Percentiles rank a stretch among this genome's conserved stretches.
These are phyloP conservation scores for Penicillium bialowiezense DNA, from an alignment of 495 filamentous ascomycete genomes.

Conservation along the genomic window DNA sequence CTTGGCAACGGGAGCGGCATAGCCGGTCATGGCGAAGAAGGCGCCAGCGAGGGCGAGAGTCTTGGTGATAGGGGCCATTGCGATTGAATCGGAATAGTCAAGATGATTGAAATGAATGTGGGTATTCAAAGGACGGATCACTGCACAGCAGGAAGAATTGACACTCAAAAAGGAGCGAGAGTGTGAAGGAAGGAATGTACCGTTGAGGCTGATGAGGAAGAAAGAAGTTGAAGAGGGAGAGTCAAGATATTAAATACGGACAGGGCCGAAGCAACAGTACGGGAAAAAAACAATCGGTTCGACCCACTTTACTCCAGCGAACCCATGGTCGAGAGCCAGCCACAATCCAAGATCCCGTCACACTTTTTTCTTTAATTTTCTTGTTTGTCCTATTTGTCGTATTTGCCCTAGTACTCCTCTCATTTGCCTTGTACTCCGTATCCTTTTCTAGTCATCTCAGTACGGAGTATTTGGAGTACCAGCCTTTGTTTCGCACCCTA, in stretches of 20 bases:
- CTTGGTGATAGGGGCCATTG: conserved; percentile 45
- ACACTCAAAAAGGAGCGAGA: conserved; percentile 27
- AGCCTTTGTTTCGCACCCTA: no score
- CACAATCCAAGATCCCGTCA: background rate
- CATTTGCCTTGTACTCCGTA: no score
- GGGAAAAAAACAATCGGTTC: background rate
- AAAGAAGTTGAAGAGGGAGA: conserved; percentile 4
- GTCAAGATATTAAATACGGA: conserved; percentile 5
- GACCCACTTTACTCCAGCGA: background rate
- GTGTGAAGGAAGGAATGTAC: conserved; percentile 18
- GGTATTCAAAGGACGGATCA: conserved; percentile 20
- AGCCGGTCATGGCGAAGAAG: conserved; percentile 34
- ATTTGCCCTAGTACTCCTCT: no score
- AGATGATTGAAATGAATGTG: conserved; percentile 8
- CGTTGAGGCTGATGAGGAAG: conserved; percentile 9
- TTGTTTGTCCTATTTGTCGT: no score
- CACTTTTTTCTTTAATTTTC: background rate
- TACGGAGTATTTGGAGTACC: no score
- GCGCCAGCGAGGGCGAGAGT: conserved; percentile 41
- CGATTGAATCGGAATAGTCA: conserved; percentile 6
- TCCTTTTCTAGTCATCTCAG: no score
- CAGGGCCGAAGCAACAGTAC: background rate
- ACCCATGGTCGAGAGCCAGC: conserved; percentile 3
- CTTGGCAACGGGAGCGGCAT: conserved; percentile 40
- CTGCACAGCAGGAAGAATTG: conserved; percentile 39